Evolutionary conservation across 2,329 filamentous ascomycete species (phyloP).

Genomic region (Fusarium circinatum): DNA sequence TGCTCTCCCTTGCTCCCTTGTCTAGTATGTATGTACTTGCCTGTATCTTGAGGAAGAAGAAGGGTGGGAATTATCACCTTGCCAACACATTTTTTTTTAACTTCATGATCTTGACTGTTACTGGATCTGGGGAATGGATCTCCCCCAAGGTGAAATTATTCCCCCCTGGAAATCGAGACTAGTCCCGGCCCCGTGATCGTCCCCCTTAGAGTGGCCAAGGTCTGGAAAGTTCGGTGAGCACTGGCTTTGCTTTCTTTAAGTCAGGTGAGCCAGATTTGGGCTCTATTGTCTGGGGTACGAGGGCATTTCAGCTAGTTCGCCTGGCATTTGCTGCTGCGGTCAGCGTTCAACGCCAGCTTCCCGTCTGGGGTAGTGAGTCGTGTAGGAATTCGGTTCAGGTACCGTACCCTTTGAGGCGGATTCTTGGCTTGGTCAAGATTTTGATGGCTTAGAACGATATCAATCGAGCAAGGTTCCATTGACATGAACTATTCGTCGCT

Average conservation of each 20-base stretch:
- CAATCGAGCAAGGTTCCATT: slow-evolving; percentile 11
- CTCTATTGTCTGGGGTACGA: slow-evolving; percentile 26
- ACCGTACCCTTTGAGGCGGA: background rate
- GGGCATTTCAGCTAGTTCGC: slow-evolving; percentile 27
- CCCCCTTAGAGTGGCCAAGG: slow-evolving; percentile 35
- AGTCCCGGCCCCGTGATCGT: slow-evolving; percentile 37
- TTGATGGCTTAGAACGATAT: slow-evolving; percentile 7
- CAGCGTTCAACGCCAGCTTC: slow-evolving; percentile 24
- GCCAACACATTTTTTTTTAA: slow-evolving; percentile 19
- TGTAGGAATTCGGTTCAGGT: slow-evolving; percentile 22
- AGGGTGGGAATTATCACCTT: slow-evolving; percentile 26
- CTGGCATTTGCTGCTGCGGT: slow-evolving; percentile 20
- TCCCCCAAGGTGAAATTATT: slow-evolving; percentile 10
- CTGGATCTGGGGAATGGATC: slow-evolving; percentile 35
- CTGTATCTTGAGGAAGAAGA: slow-evolving; percentile 10
- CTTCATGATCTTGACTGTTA: slow-evolving; percentile 34
- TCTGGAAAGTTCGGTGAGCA: slow-evolving; percentile 42
- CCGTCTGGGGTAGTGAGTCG: slow-evolving; percentile 39
- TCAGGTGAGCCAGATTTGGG: slow-evolving; percentile 37
- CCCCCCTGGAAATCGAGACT: slow-evolving; percentile 27
- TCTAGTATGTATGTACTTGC: background rate
- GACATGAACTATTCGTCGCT: slow-evolving; percentile 13
- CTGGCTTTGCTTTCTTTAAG: slow-evolving; percentile 10
- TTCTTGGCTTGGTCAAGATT: slow-evolving; percentile 18
- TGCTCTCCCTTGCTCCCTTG: slow-evolving; percentile 15